Conservation (phyloP, 2,329 filamentous ascomycete species). For the Periconia sp. region DNA sequence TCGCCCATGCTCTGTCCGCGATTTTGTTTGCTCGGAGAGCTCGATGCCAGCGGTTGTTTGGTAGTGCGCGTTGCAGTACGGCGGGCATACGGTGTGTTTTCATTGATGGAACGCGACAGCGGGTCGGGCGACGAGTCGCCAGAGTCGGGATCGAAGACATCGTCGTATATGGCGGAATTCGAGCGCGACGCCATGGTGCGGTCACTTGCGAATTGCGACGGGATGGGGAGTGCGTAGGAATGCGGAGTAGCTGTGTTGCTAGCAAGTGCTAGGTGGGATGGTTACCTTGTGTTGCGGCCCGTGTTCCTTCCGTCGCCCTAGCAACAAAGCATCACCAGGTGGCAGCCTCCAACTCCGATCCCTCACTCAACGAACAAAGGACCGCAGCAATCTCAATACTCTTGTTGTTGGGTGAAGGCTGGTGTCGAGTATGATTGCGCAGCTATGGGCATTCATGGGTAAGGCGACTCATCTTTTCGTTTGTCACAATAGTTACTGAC, state of each 20-base stretch:
- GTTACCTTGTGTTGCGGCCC: not conserved
- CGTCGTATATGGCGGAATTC: slow-evolving; percentile 17
- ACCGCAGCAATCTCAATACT: not conserved
- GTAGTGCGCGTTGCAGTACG: slow-evolving; percentile 21
- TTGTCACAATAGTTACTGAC: slow-evolving; percentile 12
- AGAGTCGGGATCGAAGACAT: slow-evolving; percentile 23
- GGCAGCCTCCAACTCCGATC: not conserved
- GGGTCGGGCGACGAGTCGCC: slow-evolving; percentile 42
- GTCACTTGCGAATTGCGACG: not conserved
- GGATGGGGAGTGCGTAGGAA: slow-evolving; percentile 8
- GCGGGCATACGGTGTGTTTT: slow-evolving; percentile 21
- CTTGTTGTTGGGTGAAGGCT: not conserved
- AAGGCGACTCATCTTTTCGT: slow-evolving; percentile 3
- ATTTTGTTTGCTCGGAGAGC: slow-evolving; percentile 35
- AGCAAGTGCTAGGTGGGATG: slow-evolving; percentile 3
- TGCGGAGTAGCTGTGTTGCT: slow-evolving; percentile 9
- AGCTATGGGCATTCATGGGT: slow-evolving; percentile 46
- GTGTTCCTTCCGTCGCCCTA: slow-evolving; percentile 21
- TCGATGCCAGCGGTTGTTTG: slow-evolving; percentile 26
- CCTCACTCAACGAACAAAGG: not conserved
- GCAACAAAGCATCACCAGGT: slow-evolving; percentile 25
- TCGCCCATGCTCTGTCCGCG: slow-evolving; percentile 18
- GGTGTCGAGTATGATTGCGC: slow-evolving; percentile 17
- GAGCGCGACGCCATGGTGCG: slow-evolving; percentile 27
- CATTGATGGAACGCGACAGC: slow-evolving; percentile 31